Base-by-base conservation (phyloP, 2,329 filamentous ascomycete genomes). In the Aureobasidium namibiae region DNA sequence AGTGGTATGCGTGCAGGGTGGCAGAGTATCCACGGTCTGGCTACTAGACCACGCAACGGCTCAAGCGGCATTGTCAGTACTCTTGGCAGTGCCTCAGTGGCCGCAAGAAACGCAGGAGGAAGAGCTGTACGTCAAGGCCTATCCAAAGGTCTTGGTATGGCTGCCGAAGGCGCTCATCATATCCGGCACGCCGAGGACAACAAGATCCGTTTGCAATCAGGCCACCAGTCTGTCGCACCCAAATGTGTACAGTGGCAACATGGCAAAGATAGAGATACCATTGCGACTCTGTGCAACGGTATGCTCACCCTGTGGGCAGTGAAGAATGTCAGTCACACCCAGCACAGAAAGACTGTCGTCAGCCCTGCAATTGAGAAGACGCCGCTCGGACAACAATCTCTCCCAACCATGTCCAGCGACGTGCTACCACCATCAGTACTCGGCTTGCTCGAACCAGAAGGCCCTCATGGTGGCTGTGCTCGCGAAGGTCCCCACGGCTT, bases 121-220 rank as follows among this genome's bases (percentile, higher is more conserved):
- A 85, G 87, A 68, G 86, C 84, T 24, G 80, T 92, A 58, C 87
- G 87, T 58, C 85, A 85, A 52, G 87, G 86, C 46, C 85, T 92
- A 62, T 89, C 84, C 68, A 85, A 84, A 68, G 90, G 88, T 4
- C 80, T 90, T 29, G 86, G 85, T 41, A 87, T 86, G 68, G 88
- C 86, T n/a, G 74, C 74, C 61, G 87, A 85, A 60, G 84, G 80
- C 44, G 84, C 88, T 70, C 87, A 80, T 64, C 83, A 88, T 64
- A 80, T 91, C 60, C 84, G 88, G 48, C 87, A 90, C 65, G 88
- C 83, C 0, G 85, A 85, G 11, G 88, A 90, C 68, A 90, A 89
- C 70, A 83, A 89, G 63, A 81, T 91, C 42, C 82, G 87, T 46
- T 76, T 90, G 31, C 88, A 87, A 11, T 73, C 76, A 11, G 80